Base-by-base conservation (phyloP, 2,329 filamentous ascomycete genomes). In the Colletotrichum acutatum region DNA sequence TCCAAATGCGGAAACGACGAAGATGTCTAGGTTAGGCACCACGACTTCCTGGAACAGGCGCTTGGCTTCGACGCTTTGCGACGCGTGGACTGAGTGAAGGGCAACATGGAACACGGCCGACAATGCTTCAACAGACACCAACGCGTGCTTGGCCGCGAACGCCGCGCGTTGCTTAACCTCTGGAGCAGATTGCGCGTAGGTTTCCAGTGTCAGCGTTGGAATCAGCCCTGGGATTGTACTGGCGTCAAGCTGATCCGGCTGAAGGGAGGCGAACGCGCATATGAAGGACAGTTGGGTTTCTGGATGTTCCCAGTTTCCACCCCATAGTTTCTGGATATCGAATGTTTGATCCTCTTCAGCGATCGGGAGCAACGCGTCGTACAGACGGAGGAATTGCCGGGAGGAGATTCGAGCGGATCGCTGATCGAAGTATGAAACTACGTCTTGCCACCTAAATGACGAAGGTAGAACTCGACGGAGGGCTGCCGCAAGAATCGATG, bases 251-350 rank as follows among this genome's bases (percentile, higher is more conserved):
- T 95, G 90, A 32, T 94, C 90, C 0, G 92, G 89, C 14, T 89
- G 90, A 69, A 95, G 89, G 4, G 93, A 94, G 26, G 96, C 88
- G 80, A 96, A 98, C 22, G 95, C 95, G 75, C 93, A 93, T 66
- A 98, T 90, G 80, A 98, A 98, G n/a, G 95, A 97, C 46, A 99
- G 86, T 76, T 98, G 96, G 0, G 97, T 94, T 74, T 97, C 92
- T 16, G 93, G 90, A 76, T 97, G 90, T 74, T 92, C 91, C 96
- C 97, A 99, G 74, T 90, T 86, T 78, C 95, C 95, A 71, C 95
- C 95, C 95, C 97, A 98, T 26, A 99, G 86, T 52, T 88, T 89
- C 80, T 98, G 95, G 57, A 99, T 93, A 79, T 98, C 94, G 77
- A 98, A 91, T 30, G 86, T 85, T 19, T 88, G 84, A 11, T 86